These are phyloP conservation scores for Cadophora gregata DNA, from an alignment of 2,329 filamentous ascomycete genomes.

Conservation along the genomic window DNA sequence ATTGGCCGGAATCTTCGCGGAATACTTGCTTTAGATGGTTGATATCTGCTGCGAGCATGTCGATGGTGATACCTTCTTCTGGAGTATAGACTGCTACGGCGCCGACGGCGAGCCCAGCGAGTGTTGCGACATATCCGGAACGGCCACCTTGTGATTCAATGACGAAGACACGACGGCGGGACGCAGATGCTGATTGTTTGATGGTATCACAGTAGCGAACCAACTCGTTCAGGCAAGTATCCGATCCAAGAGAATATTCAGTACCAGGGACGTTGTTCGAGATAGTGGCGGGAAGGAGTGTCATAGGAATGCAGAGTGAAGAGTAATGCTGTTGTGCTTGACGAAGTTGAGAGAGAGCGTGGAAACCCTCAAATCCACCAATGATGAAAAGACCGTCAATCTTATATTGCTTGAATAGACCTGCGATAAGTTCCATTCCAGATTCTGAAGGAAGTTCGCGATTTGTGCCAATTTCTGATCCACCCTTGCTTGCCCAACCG, in stretches of 20 bases:
- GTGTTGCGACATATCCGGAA: slow-evolving; percentile 90
- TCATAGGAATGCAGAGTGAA: slow-evolving; percentile 90
- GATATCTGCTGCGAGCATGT: slow-evolving; percentile 92
- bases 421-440: slow-evolving; percentile 82
- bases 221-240: slow-evolving; percentile 94
- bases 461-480: slow-evolving; percentile 98
- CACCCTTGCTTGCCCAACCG: slow-evolving; percentile 93
- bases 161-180: slow-evolving; percentile 91
- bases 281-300: slow-evolving; percentile 92
- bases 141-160: slow-evolving; percentile 97
- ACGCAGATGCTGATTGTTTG: slow-evolving; percentile 94
- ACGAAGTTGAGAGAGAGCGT: slow-evolving; percentile 85
- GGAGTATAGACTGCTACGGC: slow-evolving; percentile 95
- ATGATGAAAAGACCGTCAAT: slow-evolving; percentile 93
- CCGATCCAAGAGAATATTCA: slow-evolving; percentile 94
- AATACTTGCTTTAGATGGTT: slow-evolving; percentile 88
- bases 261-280: slow-evolving; percentile 98
- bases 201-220: slow-evolving; percentile 97
- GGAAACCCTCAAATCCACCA: slow-evolving; percentile 96
- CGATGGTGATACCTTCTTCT: slow-evolving; percentile 91
- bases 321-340: slow-evolving; percentile 79
- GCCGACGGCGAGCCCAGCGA: slow-evolving; percentile 89
- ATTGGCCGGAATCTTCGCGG: slow-evolving; percentile 82
- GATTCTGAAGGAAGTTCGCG: slow-evolving; percentile 86
- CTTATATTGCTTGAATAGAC: slow-evolving; percentile 82